These are phyloP conservation scores for Clitopilus passeckerianus DNA, from an alignment of 768 basidiomycete genomes.

Conservation along the genomic window DNA sequence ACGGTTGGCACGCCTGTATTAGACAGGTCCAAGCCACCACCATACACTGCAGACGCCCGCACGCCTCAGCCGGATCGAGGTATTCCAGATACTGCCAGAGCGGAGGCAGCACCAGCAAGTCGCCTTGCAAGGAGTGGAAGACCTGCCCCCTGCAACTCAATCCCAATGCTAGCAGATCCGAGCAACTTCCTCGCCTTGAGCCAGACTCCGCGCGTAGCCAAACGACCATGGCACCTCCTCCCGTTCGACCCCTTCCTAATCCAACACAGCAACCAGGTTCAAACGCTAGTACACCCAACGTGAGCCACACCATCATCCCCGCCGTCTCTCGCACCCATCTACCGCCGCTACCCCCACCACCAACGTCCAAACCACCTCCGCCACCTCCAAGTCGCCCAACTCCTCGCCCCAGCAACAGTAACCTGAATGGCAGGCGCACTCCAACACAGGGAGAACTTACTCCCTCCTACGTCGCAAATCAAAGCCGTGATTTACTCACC, in stretches of 20 bases:
- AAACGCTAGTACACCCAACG: conserved; percentile 24
- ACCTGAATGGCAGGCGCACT: conserved; percentile 40
- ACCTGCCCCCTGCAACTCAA: conserved; percentile 82
- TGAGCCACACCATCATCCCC: conserved; percentile 26
- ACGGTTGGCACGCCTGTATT: conserved; percentile 15
- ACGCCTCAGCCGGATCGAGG: conserved; percentile 6
- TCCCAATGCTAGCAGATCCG: conserved; percentile 43
- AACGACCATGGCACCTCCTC: conserved; percentile 34
- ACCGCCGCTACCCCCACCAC: conserved; percentile 67
- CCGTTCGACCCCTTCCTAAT: conserved; percentile 37
- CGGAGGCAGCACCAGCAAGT: conserved; percentile 21
- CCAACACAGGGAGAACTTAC: conserved; percentile 51
- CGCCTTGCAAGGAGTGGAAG: conserved; percentile 43
- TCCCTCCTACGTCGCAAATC: conserved; percentile 36
- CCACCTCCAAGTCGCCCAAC: conserved; percentile 36
- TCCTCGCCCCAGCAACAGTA: conserved; percentile 25
- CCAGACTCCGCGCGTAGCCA: conserved; percentile 50
- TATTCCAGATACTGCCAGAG: conserved; percentile 5
- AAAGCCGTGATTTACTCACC: conserved; percentile 34
- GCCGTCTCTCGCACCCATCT: conserved; percentile 39
- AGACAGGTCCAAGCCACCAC: conserved; percentile 10
- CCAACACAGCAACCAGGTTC: conserved; percentile 21
- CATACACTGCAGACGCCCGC: conserved; percentile 1
- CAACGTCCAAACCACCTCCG: conserved; percentile 60
- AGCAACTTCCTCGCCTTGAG: conserved; percentile 65